phyloP scores from a whole-genome alignment of 2,329 filamentous ascomycete genomes.

The Apiospora pterosperma region DNA sequence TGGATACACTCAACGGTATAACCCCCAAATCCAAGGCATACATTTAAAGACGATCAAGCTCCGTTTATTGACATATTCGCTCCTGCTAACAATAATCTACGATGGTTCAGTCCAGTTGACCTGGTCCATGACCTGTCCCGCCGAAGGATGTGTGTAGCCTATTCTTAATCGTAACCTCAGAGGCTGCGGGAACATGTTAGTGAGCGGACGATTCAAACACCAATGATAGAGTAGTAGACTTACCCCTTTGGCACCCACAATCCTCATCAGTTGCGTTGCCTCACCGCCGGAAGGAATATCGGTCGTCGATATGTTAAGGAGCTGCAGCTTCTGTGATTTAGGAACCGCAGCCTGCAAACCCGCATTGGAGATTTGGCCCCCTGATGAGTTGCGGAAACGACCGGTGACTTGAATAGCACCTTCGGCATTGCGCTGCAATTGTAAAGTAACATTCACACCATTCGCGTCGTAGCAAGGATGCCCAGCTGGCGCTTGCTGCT shows the following conservation, averaged over 20 bases:
- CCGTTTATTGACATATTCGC: not conserved
- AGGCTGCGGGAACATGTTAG: slow-evolving; percentile 49
- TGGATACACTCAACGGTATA: not conserved
- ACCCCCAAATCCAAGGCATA: not conserved
- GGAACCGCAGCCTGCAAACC: slow-evolving; percentile 92
- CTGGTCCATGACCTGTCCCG: slow-evolving; percentile 77
- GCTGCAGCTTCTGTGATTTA: slow-evolving; percentile 90
- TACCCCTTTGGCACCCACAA: slow-evolving; percentile 83
- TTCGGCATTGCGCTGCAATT: slow-evolving; percentile 78
- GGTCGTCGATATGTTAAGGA: slow-evolving; percentile 82
- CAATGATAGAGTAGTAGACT: slow-evolving; percentile 39
- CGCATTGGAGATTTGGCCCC: slow-evolving; percentile 65
- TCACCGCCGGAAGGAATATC: slow-evolving; percentile 76
- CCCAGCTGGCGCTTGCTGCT: slow-evolving; percentile 42
- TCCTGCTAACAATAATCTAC: not conserved
- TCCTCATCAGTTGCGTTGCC: slow-evolving; percentile 86
- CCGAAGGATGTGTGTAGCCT: slow-evolving; percentile 69
- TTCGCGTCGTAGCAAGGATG: slow-evolving; percentile 84
- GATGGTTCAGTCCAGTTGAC: slow-evolving; percentile 92
- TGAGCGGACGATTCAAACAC: slow-evolving; percentile 19
- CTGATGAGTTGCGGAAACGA: slow-evolving; percentile 75
- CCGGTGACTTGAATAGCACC: slow-evolving; percentile 78
- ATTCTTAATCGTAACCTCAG: slow-evolving; percentile 85
- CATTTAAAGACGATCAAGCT: not conserved
- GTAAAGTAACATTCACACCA: slow-evolving; percentile 74